Conservation (phyloP, 495 filamentous ascomycete genomes). For the Podospora bellae-mahoneyi region DNA sequence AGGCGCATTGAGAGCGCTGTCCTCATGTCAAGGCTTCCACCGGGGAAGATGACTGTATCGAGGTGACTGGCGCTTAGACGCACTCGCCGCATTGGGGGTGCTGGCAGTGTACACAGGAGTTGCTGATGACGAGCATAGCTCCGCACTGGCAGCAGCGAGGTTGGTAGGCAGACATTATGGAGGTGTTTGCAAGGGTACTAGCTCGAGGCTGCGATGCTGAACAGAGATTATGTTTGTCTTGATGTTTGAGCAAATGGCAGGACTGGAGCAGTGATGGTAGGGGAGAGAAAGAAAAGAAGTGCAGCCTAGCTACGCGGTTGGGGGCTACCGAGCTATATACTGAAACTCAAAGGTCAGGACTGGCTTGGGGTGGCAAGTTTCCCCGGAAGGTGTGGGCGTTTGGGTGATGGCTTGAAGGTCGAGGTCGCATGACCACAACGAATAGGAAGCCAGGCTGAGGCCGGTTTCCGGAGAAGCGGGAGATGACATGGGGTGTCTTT, state of each 20-base stretch:
- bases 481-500: not conserved
- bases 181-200: not conserved
- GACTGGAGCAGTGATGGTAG: not conserved
- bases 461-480: constrained; percentile 1
- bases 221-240: not conserved
- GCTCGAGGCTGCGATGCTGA: constrained; percentile 6
- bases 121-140: constrained; percentile 49
- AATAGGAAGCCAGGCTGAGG: constrained; percentile 5
- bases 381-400: not conserved
- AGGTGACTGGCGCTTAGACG: constrained; percentile 24
- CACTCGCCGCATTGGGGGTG: constrained; percentile 45
- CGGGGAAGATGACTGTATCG: not conserved
- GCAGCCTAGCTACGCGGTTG: not conserved
- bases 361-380: constrained; percentile 9
- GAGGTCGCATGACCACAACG: constrained; percentile 10
- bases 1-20: no score
- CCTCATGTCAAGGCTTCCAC: no score
- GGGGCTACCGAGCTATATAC: constrained; percentile 7
- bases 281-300: not conserved
- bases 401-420: constrained; percentile 5
- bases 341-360: not conserved
- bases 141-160: constrained; percentile 50
- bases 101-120: constrained; percentile 41
- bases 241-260: not conserved
- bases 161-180: constrained; percentile 35